Conservation (phyloP, 106 monocot genomes). For the Dendrobium huoshanense region DNA sequence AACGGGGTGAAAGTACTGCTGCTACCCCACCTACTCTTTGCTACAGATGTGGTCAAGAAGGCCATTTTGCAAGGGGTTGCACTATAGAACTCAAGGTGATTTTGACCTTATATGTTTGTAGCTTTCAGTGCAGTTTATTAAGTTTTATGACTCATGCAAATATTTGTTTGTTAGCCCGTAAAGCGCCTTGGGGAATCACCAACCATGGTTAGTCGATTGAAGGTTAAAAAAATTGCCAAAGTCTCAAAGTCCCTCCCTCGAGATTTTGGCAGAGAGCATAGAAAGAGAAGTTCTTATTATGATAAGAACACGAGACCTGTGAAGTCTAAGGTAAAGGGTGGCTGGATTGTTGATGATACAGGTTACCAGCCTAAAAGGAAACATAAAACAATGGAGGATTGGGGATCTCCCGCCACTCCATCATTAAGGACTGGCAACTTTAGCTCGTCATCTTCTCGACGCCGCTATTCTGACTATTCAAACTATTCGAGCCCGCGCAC, state of each 20-base stretch:
- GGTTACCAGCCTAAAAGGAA: constrained; percentile 20
- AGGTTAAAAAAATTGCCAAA: constrained; percentile 9
- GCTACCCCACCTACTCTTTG: constrained; percentile 40
- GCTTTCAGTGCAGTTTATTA: neutral
- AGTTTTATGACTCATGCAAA: neutral
- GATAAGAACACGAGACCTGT: constrained; percentile 10
- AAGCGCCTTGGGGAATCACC: constrained; percentile 12
- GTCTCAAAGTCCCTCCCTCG: constrained; percentile 39
- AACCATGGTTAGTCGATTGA: constrained; percentile 19
- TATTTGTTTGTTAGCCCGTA: neutral
- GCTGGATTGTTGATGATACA: constrained; percentile 50
- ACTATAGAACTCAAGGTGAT: constrained; percentile 48
- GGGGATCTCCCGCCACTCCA: constrained; percentile 23
- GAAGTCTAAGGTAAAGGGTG: constrained; percentile 42
- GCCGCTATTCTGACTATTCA: constrained; percentile 13
- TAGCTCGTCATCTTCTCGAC: constrained; percentile 1
- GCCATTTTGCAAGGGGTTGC: constrained; percentile 94
- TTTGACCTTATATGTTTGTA: neutral
- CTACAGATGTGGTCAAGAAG: constrained; percentile 86
- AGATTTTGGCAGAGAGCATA: constrained; percentile 25
- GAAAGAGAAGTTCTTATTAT: constrained; percentile 11
- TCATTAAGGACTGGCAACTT: constrained; percentile 9
- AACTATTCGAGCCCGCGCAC: constrained; percentile 23
- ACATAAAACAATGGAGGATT: constrained; percentile 17
- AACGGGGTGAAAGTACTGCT: constrained; percentile 23